Evolutionary conservation across 257 asterid species (phyloP).

Genomic region (Plantago major): DNA sequence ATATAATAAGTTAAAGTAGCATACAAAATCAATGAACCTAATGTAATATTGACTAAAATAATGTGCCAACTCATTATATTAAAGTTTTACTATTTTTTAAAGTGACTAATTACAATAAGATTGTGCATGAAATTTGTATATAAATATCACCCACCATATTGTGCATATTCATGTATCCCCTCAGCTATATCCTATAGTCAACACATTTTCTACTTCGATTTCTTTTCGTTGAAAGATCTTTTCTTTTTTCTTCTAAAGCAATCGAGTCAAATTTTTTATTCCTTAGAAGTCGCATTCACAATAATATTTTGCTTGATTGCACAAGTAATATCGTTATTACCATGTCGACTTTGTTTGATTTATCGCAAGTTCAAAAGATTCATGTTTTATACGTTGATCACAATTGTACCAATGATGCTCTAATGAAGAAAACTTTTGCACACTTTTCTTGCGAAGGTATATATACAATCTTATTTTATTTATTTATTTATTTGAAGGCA

Average conservation of each 20-base stretch:
- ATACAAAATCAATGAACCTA: no score
- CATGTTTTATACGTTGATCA: conserved; percentile 28
- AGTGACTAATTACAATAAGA: not conserved
- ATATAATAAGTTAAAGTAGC: no score
- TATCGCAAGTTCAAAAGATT: not conserved
- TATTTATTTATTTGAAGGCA: no score
- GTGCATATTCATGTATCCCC: not conserved
- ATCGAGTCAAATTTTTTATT: not conserved
- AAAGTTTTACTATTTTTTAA: not conserved
- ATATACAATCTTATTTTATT: no score
- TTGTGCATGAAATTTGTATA: not conserved
- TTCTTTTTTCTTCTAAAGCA: no score
- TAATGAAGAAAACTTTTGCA: conserved; percentile 4
- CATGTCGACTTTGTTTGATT: not conserved
- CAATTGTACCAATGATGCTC: not conserved
- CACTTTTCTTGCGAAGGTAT: conserved; percentile 22
- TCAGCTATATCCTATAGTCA: not conserved
- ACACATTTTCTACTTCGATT: not conserved
- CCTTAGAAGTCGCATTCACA: not conserved
- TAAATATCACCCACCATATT: not conserved
- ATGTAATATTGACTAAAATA: not conserved
- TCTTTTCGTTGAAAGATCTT: not conserved
- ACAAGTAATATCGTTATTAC: not conserved
- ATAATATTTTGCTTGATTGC: not conserved
- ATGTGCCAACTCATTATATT: not conserved